These are phyloP conservation scores for Paramecium caudatum DNA, from an alignment of 73 alveolate genomes.

Conservation along the genomic window DNA sequence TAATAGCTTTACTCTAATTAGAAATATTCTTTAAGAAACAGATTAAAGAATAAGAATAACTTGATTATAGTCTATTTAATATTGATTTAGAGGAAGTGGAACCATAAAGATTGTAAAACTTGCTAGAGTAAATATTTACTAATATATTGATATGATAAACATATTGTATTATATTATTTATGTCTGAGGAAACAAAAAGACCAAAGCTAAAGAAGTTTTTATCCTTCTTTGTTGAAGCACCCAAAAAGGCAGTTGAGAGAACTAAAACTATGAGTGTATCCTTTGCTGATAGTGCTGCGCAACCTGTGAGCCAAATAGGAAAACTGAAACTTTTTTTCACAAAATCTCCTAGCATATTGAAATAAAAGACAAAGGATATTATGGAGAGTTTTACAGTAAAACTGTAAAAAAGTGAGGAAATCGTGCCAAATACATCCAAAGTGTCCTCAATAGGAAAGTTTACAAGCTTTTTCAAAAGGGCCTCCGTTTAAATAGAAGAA, in stretches of 20 bases:
- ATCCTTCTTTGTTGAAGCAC: not conserved
- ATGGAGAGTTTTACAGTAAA: not conserved
- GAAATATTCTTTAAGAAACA: slow-evolving; percentile 1
- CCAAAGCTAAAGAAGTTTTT: not conserved
- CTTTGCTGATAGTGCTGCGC: not conserved
- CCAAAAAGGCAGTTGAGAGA: not conserved
- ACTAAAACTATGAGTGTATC: not conserved
- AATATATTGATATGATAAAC: slow-evolving; percentile 3
- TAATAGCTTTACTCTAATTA: not conserved
- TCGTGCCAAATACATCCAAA: not conserved
- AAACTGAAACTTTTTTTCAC: slow-evolving; percentile 8
- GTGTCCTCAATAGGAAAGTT: not conserved
- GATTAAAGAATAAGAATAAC: not conserved
- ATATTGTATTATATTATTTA: not conserved
- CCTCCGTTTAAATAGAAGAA: not conserved
- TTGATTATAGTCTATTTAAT: slow-evolving; percentile 12
- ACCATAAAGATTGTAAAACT: not conserved
- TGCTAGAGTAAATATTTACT: slow-evolving; percentile 21
- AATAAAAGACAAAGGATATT: not conserved
- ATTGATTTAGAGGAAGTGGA: not conserved
- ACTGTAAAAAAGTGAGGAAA: not conserved
- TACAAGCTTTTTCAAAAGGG: not conserved
- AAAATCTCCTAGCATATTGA: not conserved
- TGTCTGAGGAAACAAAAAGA: not conserved
- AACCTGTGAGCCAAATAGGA: not conserved